Evolutionary conservation across 148 eudicot genomes (phyloP).

Genomic region (Cornus controversa): DNA sequence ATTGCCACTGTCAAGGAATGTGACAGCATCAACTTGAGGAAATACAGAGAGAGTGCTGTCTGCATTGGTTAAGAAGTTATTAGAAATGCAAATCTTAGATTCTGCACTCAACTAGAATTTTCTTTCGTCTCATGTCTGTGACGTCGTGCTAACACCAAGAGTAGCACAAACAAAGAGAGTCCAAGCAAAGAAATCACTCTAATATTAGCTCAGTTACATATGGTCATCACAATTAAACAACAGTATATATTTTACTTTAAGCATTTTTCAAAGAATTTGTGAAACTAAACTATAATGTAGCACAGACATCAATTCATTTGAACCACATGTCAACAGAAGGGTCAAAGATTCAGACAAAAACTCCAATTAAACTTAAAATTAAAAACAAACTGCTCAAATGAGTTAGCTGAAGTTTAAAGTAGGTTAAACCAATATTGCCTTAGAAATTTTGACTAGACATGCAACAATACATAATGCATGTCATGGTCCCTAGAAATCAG

Average conservation of each 20-base stretch:
- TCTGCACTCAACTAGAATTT: not conserved
- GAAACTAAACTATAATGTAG: no score
- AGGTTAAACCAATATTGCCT: no score
- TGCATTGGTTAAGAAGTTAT: slow-evolving; percentile 29
- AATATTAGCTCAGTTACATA: not conserved
- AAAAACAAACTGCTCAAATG: no score
- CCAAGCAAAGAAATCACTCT: not conserved
- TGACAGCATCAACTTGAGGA: slow-evolving; percentile 47
- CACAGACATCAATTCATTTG: no score
- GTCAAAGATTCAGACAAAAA: no score
- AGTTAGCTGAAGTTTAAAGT: no score
- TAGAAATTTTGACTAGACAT: no score
- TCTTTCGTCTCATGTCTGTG: not conserved
- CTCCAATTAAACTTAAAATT: no score
- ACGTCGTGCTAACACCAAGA: not conserved
- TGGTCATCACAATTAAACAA: not conserved
- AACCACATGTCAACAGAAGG: no score
- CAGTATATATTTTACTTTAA: not conserved
- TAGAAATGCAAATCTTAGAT: not conserved
- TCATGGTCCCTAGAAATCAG: no score
- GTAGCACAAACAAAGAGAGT: not conserved
- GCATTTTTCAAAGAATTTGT: not conserved
- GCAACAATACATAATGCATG: no score
- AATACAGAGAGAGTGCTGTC: slow-evolving; percentile 54
- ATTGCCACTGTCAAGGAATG: slow-evolving; percentile 44